Base-by-base conservation (phyloP, 306 rosid genomes). In the Rubus idaeus region DNA sequence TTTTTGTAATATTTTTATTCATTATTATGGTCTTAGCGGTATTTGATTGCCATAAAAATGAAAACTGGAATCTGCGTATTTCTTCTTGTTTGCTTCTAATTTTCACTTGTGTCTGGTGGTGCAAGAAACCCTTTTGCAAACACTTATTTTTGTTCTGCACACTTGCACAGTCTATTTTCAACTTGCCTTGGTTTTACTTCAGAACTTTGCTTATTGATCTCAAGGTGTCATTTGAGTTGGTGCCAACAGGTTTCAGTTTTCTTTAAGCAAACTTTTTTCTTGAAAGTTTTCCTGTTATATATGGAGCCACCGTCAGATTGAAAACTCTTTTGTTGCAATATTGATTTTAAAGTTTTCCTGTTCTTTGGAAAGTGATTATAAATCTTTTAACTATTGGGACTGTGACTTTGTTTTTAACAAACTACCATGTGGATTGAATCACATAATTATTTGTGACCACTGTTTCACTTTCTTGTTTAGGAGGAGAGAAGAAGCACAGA, bases 401-500 rank as follows among this genome's bases (percentile, higher is more conserved):
- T 30, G 35, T 30, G 35, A 30, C 35, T 30, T 0, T 30, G 35
- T 2, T 30, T 30, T 30, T 30, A 30, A 30, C 35, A 30, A 30
- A 30, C 1, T 16, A 46, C 18, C 20, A 10, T 5, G 35, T 1
- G 5, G 35, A 44, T 55, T 50, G 47, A 2, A 10, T n/a, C 16
- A 7, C 40, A 0, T 4, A 40, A 30, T 30, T 39, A 58, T 57
- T 65, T 42, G 30, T 62, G 52, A 75, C 45, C 7, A 3, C 14
- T 71, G 21, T 23, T 45, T 21, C 16, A 12, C 71, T 65, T 75
- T 56, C 76, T 57, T 71, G 78, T 60, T 13, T 77, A 94, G 98
- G 83, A 92, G 98, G 83, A 92, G 97, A 87, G 93, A 85, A 84
- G 95, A 92, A 78, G 96, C 98, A 8, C 90, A 84, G 61, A 80